A percentile compares a stretch with the other conserved stretches of the same genome.
phyloP scores from a whole-genome alignment of 805 yeast species.

The Barnettozyma pratensis region DNA sequence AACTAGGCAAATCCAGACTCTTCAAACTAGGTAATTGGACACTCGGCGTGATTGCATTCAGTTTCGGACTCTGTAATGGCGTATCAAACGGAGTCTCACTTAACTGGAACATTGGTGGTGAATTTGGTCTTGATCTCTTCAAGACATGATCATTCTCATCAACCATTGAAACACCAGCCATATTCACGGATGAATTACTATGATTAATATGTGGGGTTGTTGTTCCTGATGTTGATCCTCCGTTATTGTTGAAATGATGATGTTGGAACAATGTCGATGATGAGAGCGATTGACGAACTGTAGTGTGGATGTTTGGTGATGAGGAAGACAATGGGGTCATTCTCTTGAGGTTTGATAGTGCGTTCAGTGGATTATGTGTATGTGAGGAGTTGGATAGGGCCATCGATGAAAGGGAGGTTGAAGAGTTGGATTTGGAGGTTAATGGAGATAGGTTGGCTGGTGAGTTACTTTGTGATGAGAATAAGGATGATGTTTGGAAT shows the following conservation, averaged over 20 bases:
- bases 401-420: conserved; percentile 23
- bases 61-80: conserved; percentile 44
- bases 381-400: conserved; percentile 2
- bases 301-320: conserved; percentile 9
- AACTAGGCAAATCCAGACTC: conserved; percentile 23
- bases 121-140: conserved; percentile 44
- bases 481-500: conserved; percentile 22
- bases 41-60: conserved; percentile 18
- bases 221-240: conserved; percentile 10
- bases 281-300: conserved; percentile 22
- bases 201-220: conserved; percentile 21
- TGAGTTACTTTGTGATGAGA: conserved; percentile 21
- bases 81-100: conserved; percentile 46
- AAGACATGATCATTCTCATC: conserved; percentile 20
- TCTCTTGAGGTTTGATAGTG: conserved; percentile 23
- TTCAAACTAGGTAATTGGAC: conserved; percentile 22
- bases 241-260: conserved; percentile 15
- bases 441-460: conserved; percentile 22
- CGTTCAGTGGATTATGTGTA: conserved; percentile 15
- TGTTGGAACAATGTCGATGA: conserved; percentile 16
- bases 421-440: conserved; percentile 25
- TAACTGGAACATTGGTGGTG: conserved; percentile 35
- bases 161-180: background rate
- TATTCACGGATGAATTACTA: background rate
- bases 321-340: conserved; percentile 37